A percentile compares a stretch with the other conserved stretches of the same genome.
Evolutionary conservation across 306 rosid genomes (phyloP).

Genomic region (Cicer arietinum): DNA sequence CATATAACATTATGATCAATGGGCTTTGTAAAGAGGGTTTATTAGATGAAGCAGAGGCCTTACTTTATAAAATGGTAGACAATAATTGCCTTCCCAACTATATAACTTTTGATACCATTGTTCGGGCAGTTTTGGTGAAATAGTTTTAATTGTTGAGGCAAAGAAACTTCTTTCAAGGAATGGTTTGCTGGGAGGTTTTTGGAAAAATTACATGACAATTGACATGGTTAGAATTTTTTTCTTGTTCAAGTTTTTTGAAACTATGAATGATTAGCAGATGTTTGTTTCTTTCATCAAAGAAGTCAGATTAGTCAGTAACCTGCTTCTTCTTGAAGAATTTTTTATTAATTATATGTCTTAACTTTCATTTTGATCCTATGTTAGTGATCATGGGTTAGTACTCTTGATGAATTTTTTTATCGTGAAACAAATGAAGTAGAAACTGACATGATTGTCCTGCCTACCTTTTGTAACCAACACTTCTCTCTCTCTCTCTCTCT

Average conservation of each 20-base stretch:
- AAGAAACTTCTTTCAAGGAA: conserved; percentile 29
- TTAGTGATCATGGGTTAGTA: neutral
- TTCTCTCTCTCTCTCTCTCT: neutral
- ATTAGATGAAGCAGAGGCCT: conserved; percentile 45
- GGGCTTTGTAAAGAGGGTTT: conserved; percentile 46
- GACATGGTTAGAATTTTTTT: conserved; percentile 25
- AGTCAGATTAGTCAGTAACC: neutral
- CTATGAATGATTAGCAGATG: conserved; percentile 1
- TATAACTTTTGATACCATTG: conserved; percentile 45
- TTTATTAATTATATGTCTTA: neutral
- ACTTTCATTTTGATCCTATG: neutral
- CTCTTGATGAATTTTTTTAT: neutral
- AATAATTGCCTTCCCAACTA: conserved; percentile 39
- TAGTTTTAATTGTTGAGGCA: neutral
- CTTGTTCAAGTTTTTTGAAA: conserved; percentile 13
- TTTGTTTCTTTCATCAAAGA: conserved; percentile 18
- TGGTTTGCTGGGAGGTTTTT: conserved; percentile 30
- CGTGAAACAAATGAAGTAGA: neutral
- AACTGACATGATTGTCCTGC: conserved; percentile 2
- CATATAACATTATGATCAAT: conserved; percentile 50
- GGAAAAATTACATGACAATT: conserved; percentile 12
- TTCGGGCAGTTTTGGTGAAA: conserved; percentile 42
- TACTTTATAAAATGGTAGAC: conserved; percentile 44
- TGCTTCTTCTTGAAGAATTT: conserved; percentile 29
- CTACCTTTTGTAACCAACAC: neutral